Base-by-base conservation (phyloP, 2,329 filamentous ascomycete genomes). In the Fonsecaea monophora region DNA sequence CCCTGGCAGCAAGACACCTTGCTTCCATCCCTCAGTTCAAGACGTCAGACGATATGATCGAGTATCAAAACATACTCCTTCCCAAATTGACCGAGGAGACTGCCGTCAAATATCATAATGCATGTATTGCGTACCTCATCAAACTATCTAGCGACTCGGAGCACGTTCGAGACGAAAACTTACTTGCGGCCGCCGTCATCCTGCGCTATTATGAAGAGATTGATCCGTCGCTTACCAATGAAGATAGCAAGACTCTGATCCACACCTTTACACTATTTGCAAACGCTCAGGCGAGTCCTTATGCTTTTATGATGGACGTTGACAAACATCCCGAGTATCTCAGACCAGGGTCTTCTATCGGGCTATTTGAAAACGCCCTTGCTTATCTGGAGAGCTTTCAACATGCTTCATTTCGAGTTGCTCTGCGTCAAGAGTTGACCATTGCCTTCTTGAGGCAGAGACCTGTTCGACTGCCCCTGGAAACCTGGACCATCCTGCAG, bases 141-240 rank as follows among this genome's bases (percentile, higher is more conserved):
- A 70, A 72, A 53, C 61, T 77, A 18, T 75, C 74, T 0, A 73
- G 67, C 42, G 77, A 80, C 37, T 71, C 78, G 0, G 75, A 75
- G 2, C 79, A 78, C 2, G 77, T 82, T 1, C 75, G 80, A 15
- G 83, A 85, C 65, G 84, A 85, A 71, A 82, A 84, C 40, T 73
- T 86, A 1, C 81, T 86, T 38, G 84, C 85, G 0, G 84, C 85
- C 0, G 84, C 82, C 0, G 85, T 87, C 37, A 85, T 88, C 9
- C 78, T 88, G 1, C 79, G 86, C 1, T 83, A 85, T 1, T 79
- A 86, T 21, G 85, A 88, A 73, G 86, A 88, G 69, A 82, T 88
- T 66, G 82, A 86, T 60, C 63, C 61, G 9, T 65, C 67, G 1
- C 75, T 81, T 0, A 82, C 81, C 1, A 82, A 84, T 53, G 80